Conservation (phyloP, 352 stramenopile genomes). For the Bremia lactucae region DNA sequence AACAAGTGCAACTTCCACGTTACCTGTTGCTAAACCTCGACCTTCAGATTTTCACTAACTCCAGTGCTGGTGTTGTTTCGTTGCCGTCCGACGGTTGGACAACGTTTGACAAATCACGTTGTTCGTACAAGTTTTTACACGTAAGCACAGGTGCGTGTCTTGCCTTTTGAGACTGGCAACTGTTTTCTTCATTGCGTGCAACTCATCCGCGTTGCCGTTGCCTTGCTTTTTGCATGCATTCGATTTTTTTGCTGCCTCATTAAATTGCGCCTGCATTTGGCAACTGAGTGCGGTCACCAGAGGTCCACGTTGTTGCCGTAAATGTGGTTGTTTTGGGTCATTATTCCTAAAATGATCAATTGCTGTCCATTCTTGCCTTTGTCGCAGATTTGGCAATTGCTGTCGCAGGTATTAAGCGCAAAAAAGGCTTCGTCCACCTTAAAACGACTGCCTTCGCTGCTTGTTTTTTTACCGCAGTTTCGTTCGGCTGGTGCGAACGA, state of each 20-base stretch:
- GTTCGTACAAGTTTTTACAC: conserved; percentile 3
- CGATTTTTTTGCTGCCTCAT: conserved; percentile 13
- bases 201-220: conserved; percentile 33
- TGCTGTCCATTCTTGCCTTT: too few species aligned
- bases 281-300: conserved; percentile 8
- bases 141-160: conserved; percentile 26
- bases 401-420: too few species aligned
- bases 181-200: conserved; percentile 27
- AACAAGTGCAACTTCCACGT: conserved; percentile 32
- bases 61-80: conserved; percentile 16
- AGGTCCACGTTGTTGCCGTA: too few species aligned
- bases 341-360: too few species aligned
- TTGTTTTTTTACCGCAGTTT: too few species aligned
- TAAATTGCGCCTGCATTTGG: conserved; percentile 20
- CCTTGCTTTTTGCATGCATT: conserved; percentile 30
- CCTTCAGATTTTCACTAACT: conserved; percentile 25
- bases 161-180: conserved; percentile 27
- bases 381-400: too few species aligned
- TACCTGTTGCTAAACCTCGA: conserved; percentile 27
- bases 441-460: too few species aligned
- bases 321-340: too few species aligned
- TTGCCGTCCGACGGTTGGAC: conserved; percentile 1
- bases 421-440: too few species aligned
- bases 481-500: too few species aligned
- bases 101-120: conserved; percentile 1